Conservation (phyloP, 768 basidiomycete species). For the Chalciporus sphaerocephalus region DNA sequence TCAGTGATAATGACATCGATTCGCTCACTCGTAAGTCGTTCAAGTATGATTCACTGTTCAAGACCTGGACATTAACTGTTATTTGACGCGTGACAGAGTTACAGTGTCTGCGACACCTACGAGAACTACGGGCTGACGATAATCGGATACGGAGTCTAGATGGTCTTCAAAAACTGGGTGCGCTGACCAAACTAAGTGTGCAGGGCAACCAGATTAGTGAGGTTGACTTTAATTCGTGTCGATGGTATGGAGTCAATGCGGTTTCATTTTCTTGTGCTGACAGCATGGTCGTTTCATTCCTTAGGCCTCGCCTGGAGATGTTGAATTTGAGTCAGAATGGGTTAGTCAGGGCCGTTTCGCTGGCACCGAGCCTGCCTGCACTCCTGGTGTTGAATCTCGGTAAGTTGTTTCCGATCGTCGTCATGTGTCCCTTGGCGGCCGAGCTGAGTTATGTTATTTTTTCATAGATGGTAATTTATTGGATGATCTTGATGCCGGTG, state of each 20-base stretch:
- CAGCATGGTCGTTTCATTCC: constrained; percentile 10
- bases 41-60: neutral
- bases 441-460: constrained; percentile 15
- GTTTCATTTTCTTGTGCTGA: constrained; percentile 6
- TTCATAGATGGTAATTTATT: constrained; percentile 70
- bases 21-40: constrained; percentile 72
- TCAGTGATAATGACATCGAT: constrained; percentile 86
- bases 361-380: constrained; percentile 52
- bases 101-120: constrained; percentile 74
- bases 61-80: neutral
- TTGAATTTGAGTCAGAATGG: constrained; percentile 78
- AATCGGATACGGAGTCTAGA: constrained; percentile 73
- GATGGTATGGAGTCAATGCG: constrained; percentile 51
- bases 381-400: constrained; percentile 80
- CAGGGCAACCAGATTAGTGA: constrained; percentile 65
- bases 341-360: constrained; percentile 52
- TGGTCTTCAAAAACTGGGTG: constrained; percentile 75
- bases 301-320: constrained; percentile 65
- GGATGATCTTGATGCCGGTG: constrained; percentile 47
- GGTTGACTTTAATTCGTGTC: constrained; percentile 56
- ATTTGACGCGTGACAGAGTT: constrained; percentile 54
- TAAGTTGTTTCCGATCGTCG: constrained; percentile 40
- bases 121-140: constrained; percentile 86
- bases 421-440: constrained; percentile 12
- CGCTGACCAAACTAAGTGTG: constrained; percentile 78